Evolutionary conservation across 164 flowering plant genomes (phyloP).

Genomic region (Magnolia officinalis): DNA sequence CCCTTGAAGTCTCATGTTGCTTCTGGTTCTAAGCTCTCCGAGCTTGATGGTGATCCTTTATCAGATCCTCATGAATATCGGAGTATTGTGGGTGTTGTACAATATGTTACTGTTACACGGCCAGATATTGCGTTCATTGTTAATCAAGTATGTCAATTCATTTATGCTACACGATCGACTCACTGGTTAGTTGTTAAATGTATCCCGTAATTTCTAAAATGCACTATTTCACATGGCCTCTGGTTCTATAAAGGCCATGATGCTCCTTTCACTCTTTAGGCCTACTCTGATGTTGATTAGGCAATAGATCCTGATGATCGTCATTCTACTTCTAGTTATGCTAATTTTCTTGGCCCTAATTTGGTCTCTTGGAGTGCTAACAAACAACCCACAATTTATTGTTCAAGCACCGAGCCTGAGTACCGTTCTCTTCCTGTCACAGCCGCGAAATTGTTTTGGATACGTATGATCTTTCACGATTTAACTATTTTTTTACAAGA

Average conservation of each 20-base stretch:
- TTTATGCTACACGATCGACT: background rate
- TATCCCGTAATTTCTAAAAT: background rate
- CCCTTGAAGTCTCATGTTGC: background rate
- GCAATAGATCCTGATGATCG: background rate
- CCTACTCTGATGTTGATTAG: conserved; percentile 1
- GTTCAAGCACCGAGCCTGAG: background rate
- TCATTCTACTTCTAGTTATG: background rate
- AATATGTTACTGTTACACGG: background rate
- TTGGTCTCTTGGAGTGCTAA: background rate
- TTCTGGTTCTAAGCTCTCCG: background rate
- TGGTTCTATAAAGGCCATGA: background rate
- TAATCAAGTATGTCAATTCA: background rate
- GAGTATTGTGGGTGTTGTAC: background rate
- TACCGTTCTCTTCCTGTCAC: too few relatives aligned
- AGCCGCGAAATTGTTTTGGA: too few relatives aligned
- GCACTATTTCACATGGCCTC: background rate
- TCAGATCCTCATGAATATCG: background rate
- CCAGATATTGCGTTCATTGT: background rate
- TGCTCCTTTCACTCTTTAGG: background rate
- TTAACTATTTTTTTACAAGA: too few relatives aligned
- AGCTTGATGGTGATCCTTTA: background rate
- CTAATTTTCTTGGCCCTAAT: background rate
- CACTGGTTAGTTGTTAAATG: background rate
- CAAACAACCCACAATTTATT: background rate
- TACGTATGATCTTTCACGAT: too few relatives aligned